Evolutionary conservation across 1,284 basidiomycete genomes (phyloP).

Genomic region (Inonotus obliquus): DNA sequence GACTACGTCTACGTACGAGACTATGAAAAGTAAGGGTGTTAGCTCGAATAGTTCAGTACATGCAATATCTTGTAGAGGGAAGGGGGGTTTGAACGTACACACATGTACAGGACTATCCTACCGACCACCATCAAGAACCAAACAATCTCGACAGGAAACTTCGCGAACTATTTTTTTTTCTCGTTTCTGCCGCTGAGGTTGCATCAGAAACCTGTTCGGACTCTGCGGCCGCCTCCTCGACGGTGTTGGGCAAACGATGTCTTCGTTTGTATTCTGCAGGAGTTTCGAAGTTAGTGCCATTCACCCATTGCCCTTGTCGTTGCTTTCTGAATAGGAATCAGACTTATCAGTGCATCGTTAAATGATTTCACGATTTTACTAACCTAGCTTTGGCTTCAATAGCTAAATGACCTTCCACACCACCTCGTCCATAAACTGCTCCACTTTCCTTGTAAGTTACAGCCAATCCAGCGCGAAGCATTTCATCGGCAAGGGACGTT

Average conservation of each 20-base stretch:
- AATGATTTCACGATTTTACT: slow-evolving; percentile 23
- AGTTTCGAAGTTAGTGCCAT: slow-evolving; percentile 53
- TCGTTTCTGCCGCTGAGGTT: background rate
- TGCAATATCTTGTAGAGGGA: no score
- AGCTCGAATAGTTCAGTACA: no score
- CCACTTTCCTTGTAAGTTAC: slow-evolving; percentile 72
- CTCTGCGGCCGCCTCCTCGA: background rate
- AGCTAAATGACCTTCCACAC: slow-evolving; percentile 56
- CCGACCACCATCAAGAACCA: background rate
- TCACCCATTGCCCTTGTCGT: slow-evolving; percentile 68
- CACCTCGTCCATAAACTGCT: slow-evolving; percentile 71
- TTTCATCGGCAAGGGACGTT: slow-evolving; percentile 63
- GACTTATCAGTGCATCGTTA: background rate
- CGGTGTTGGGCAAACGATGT: slow-evolving; percentile 23
- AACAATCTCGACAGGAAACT: background rate
- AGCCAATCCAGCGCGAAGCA: slow-evolving; percentile 75
- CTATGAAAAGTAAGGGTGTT: no score
- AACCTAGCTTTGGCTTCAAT: slow-evolving; percentile 68
- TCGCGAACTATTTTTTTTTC: background rate
- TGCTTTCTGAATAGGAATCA: slow-evolving; percentile 37
- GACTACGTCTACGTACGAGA: no score
- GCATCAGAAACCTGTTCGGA: background rate
- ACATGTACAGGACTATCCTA: no score
- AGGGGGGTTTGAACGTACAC: no score
- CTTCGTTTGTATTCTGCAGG: slow-evolving; percentile 81